phyloP scores from a whole-genome alignment of 257 asterid species.

The Solanum sitiens region DNA sequence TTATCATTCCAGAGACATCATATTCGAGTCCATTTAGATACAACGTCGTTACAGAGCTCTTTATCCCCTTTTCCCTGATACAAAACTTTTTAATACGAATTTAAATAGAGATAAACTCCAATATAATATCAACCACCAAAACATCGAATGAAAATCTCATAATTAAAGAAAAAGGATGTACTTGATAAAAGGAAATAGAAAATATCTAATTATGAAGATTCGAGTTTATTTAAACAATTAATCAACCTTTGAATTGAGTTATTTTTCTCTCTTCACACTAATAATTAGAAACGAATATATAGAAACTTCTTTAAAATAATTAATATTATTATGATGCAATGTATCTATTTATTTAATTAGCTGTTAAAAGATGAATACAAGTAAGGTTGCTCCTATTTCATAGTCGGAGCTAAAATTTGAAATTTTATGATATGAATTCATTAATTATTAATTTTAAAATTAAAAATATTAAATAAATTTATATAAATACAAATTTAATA shows the following conservation, averaged over 20 bases:
- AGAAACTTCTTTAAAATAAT: background rate
- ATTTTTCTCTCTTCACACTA: background rate
- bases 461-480: background rate
- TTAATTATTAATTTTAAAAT: background rate
- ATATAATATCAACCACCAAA: too few species aligned
- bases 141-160: background rate
- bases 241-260: background rate
- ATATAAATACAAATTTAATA: background rate
- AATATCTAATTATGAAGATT: background rate
- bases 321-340: background rate
- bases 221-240: background rate
- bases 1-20: too few species aligned
- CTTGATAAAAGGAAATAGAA: background rate
- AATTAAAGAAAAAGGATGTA: background rate
- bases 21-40: too few species aligned
- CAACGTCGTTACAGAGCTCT: too few species aligned
- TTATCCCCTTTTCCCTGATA: too few species aligned
- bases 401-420: background rate
- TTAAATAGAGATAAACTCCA: fast-evolving
- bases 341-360: background rate
- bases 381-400: background rate
- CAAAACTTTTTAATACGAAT: fast-evolving
- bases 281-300: background rate
- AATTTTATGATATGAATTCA: fast-evolving
- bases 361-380: background rate